phyloP scores from a whole-genome alignment of 2,329 filamentous ascomycete species.

The Aspergillus caelatus region DNA sequence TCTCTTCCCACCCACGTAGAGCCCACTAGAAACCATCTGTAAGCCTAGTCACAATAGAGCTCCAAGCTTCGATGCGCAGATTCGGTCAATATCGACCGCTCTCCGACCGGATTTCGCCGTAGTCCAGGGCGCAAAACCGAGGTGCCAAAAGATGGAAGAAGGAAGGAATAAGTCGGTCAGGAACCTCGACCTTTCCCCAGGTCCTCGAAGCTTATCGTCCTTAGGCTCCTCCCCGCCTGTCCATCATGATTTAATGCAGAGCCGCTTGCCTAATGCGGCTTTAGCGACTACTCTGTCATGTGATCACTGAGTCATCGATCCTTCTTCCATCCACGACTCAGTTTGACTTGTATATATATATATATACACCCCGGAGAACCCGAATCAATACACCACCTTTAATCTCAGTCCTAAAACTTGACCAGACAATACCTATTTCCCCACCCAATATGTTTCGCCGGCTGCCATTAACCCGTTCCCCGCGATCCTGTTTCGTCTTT shows the following conservation, averaged over 20 bases:
- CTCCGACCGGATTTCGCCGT: background rate
- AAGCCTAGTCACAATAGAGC: background rate
- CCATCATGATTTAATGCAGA: slow-evolving; percentile 20
- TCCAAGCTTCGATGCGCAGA: background rate
- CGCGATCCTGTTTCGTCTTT: background rate
- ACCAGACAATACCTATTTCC: background rate
- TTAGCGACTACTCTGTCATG: slow-evolving; percentile 15
- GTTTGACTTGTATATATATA: background rate
- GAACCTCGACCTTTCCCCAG: slow-evolving; percentile 11
- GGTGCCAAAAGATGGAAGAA: slow-evolving; percentile 7
- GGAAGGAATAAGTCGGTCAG: slow-evolving; percentile 9
- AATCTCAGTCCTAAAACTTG: background rate
- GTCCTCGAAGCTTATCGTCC: slow-evolving; percentile 36
- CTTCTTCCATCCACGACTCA: background rate
- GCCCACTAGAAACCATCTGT: background rate
- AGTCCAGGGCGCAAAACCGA: background rate
- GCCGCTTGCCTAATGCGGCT: slow-evolving; percentile 18
- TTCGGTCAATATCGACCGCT: background rate
- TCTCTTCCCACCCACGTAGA: background rate
- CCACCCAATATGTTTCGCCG: slow-evolving; percentile 11
- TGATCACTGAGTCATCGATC: slow-evolving; percentile 24
- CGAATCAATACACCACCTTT: background rate
- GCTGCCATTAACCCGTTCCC: background rate
- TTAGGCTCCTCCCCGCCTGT: slow-evolving; percentile 34
- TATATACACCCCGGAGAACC: background rate